Evolutionary conservation across 352 stramenopile genomes (phyloP), one percentile per base, ranked within the genome.

Genomic region (Pythium chondricola): DNA sequence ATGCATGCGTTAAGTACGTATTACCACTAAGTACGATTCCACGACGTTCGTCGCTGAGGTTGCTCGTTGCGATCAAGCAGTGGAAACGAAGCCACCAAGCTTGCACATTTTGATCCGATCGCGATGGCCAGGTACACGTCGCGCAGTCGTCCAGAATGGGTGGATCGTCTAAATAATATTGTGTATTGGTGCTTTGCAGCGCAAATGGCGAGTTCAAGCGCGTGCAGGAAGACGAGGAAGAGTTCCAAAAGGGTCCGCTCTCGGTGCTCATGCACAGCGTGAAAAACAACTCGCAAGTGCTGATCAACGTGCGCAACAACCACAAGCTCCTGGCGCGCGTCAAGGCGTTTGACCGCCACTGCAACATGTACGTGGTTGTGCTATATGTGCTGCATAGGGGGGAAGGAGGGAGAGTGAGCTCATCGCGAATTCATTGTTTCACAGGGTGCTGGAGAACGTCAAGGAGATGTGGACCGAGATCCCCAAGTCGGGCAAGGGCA

Each of bases 391-490:
- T 33, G 33, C 18, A 24, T 11, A 42, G 7, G 16, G 25, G 27
- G n/a, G 4, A 36, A 26, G 25, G n/a, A n/a, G 13, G 6, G 21
- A 26, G 18, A 31, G 11, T n/a, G 20, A 52, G 50, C 22, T 60
- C 13, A 52, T n/a, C 18, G 8, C 14, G 18, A 29, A 29, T 45
- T 4, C 0, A 55, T 31, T 41, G 22, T 45, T 10, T 51, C n/a
- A n/a, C n/a, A 98, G 93, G 81, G 85, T 99, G 48, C 76, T 99
- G 39, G 96, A 99, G 76, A 98, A 99, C 66, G 97, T 99, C 32
- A 99, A 99, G 73, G 97, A 99, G 80, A 98, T 99, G 92, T 99
- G 97, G 97, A 99, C 96, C 17, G 97, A 99, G 82, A 80, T 87
- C 48, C 95, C 95, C 56, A 99, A 99, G 76, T 95, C 90, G n/a